Conservation (phyloP, 1,139 yeast species). For the Pichia sp. region DNA sequence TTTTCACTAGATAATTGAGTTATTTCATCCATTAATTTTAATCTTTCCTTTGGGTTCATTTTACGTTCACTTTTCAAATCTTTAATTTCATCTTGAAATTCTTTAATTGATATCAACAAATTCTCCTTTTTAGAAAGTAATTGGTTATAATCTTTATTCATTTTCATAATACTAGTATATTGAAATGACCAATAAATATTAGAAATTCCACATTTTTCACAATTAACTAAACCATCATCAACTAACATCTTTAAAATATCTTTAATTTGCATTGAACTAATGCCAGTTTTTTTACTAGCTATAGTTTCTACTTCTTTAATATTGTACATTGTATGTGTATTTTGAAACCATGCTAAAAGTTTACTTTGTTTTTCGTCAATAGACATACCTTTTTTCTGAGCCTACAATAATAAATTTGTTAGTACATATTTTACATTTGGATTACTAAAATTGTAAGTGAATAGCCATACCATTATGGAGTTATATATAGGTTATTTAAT, state of each 20-base stretch:
- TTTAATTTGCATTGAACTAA: conserved; percentile 46
- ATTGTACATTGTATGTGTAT: conserved; percentile 32
- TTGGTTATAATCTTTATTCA: conserved; percentile 20
- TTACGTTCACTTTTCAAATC: background rate
- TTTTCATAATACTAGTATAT: conserved; percentile 32
- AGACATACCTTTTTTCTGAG: conserved; percentile 33
- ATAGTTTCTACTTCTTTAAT: conserved; percentile 47
- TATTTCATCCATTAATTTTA: conserved; percentile 3
- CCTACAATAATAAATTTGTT: conserved; percentile 15
- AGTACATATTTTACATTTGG: background rate
- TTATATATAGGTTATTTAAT: no score
- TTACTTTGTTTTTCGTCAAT: conserved; percentile 38
- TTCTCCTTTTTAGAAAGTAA: conserved; percentile 13
- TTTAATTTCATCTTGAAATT: background rate
- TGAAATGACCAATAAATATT: conserved; percentile 51
- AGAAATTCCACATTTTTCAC: conserved; percentile 49
- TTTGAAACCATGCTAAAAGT: conserved; percentile 38
- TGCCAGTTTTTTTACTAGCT: conserved; percentile 42
- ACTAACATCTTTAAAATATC: conserved; percentile 40
- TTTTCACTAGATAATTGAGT: background rate
- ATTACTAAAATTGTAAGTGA: background rate
- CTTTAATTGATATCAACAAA: conserved; percentile 17
- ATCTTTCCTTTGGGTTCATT: no score
- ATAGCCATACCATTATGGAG: background rate
- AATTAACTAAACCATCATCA: conserved; percentile 43